phyloP scores from a whole-genome alignment of 2,329 filamentous ascomycete species.

The Phyllosticta ampelicida region DNA sequence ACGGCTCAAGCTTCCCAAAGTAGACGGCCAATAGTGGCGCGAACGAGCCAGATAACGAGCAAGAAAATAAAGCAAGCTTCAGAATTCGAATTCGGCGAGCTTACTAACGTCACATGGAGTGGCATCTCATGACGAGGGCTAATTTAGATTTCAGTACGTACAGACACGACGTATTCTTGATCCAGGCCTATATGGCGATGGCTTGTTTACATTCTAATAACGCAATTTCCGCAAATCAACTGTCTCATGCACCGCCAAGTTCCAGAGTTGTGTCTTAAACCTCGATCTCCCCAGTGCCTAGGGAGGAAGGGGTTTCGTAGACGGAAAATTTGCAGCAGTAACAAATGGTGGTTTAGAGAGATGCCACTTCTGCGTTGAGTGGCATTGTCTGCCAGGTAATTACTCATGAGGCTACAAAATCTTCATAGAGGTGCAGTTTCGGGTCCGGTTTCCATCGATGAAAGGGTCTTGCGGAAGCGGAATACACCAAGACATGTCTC shows the following conservation, averaged over 20 bases:
- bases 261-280: too few species aligned
- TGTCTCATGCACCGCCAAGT: neutral
- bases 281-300: too few species aligned
- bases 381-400: too few species aligned
- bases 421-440: neutral
- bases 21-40: slow-evolving; percentile 10
- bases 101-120: neutral
- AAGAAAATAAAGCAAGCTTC: neutral
- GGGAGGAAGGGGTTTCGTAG: too few species aligned
- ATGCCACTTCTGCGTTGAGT: too few species aligned
- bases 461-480: neutral
- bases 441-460: neutral
- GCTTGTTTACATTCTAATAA: neutral
- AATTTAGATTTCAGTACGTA: neutral
- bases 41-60: neutral
- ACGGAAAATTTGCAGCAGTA: too few species aligned
- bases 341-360: too few species aligned
- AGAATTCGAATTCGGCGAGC: neutral
- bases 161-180: neutral
- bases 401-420: neutral
- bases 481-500: neutral
- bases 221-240: neutral
- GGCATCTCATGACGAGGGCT: neutral
- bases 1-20: slow-evolving; percentile 42
- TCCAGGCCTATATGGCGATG: neutral